phyloP scores from a whole-genome alignment of 2,329 filamentous ascomycete genomes.

The Ambrosiella cleistominuta region DNA sequence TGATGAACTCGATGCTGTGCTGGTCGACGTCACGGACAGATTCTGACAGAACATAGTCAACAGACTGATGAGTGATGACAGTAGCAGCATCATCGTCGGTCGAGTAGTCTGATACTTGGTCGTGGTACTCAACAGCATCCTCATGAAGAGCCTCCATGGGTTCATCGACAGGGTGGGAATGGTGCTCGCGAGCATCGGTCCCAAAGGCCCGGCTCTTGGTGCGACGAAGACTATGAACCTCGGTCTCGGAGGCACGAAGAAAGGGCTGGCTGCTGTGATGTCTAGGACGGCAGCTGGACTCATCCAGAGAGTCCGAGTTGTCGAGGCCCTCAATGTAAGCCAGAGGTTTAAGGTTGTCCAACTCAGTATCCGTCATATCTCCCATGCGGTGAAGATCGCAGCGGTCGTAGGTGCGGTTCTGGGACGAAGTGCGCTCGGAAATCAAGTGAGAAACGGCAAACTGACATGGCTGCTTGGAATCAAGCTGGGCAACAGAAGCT shows the following conservation, averaged over 20 bases:
- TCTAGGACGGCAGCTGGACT: conserved; percentile 23
- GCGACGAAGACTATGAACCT: conserved; percentile 24
- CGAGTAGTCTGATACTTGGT: conserved; percentile 14
- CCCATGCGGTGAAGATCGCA: conserved; percentile 1
- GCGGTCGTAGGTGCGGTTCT: background rate
- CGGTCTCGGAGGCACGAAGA: conserved; percentile 24
- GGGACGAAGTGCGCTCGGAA: conserved; percentile 3
- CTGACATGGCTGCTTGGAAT: conserved; percentile 12
- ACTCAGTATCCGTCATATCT: conserved; percentile 12
- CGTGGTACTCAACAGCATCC: conserved; percentile 28
- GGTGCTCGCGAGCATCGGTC: background rate
- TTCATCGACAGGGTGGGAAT: conserved; percentile 19
- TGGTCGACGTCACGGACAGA: background rate
- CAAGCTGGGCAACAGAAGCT: conserved; percentile 5
- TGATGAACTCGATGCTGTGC: conserved; percentile 1
- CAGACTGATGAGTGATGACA: background rate
- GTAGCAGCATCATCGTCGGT: background rate
- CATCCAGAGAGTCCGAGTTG: background rate
- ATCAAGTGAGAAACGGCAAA: background rate
- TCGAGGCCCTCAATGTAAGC: background rate
- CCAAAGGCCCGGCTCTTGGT: conserved; percentile 28
- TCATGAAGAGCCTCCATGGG: conserved; percentile 26
- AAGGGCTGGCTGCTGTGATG: conserved; percentile 38
- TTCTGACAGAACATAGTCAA: background rate
- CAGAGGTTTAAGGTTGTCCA: conserved; percentile 6